These are phyloP conservation scores for Pseudocercospora fijiensis DNA, from an alignment of 2,329 filamentous ascomycete species.

Conservation along the genomic window DNA sequence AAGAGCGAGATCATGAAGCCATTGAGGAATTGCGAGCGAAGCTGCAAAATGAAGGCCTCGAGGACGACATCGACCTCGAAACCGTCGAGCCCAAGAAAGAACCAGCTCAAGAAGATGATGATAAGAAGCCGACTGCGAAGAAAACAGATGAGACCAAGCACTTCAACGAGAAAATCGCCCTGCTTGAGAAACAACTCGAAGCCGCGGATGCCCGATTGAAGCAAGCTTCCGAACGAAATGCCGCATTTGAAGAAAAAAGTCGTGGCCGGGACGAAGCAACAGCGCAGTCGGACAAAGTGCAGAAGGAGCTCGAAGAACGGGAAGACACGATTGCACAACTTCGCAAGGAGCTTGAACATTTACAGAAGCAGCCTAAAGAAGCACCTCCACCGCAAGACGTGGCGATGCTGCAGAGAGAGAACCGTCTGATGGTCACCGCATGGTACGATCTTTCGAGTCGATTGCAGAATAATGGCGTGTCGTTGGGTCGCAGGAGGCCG, in stretches of 20 bases:
- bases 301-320: slow-evolving; percentile 30
- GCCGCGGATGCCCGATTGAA: slow-evolving; percentile 36
- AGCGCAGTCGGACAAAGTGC: slow-evolving; percentile 21
- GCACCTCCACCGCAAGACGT: slow-evolving; percentile 46
- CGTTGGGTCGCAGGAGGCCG: slow-evolving; percentile 71
- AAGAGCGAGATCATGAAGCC: slow-evolving; percentile 49
- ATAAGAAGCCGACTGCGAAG: slow-evolving; percentile 10
- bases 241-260: slow-evolving; percentile 32
- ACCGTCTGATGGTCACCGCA: slow-evolving; percentile 74
- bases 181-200: slow-evolving; percentile 37
- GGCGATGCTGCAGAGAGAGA: slow-evolving; percentile 73
- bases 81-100: slow-evolving; percentile 19
- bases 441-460: slow-evolving; percentile 81
- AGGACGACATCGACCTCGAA: slow-evolving; percentile 32
- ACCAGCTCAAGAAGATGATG: slow-evolving; percentile 14
- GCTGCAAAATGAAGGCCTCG: slow-evolving; percentile 44
- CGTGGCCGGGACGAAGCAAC: slow-evolving; percentile 19
- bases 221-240: slow-evolving; percentile 35
- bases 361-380: slow-evolving; percentile 23
- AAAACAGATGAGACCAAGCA: slow-evolving; percentile 33
- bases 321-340: slow-evolving; percentile 33
- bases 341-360: slow-evolving; percentile 34
- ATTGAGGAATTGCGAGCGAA: slow-evolving; percentile 49
- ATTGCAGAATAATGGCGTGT: slow-evolving; percentile 78
- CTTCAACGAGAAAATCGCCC: slow-evolving; percentile 33